Percentiles rank a stretch among this genome's conserved stretches.
Evolutionary conservation across 345 rosid genomes (phyloP).

Genomic region (Mangifera indica): DNA sequence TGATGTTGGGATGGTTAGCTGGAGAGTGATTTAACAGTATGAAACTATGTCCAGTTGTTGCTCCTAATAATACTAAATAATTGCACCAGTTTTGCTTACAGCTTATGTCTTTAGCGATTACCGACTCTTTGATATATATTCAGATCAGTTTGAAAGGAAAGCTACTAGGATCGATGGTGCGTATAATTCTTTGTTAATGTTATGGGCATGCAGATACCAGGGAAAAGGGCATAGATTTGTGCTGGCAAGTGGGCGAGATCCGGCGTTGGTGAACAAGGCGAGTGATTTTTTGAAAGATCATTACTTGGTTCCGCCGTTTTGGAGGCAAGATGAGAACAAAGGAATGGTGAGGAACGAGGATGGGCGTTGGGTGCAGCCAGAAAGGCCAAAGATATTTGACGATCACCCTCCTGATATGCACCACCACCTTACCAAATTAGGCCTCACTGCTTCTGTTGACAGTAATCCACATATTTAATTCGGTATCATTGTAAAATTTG

Average conservation of each 20-base stretch:
- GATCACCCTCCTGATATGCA: constrained; percentile 59
- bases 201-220: constrained; percentile 56
- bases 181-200: neutral
- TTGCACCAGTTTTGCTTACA: neutral
- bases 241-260: constrained; percentile 69
- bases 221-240: constrained; percentile 74
- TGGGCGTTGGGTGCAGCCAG: constrained; percentile 82
- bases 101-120: neutral
- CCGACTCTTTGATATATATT: neutral
- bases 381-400: constrained; percentile 52
- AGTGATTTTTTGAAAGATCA: constrained; percentile 75
- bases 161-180: no score
- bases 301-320: constrained; percentile 68
- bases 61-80: neutral
- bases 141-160: no score
- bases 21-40: neutral
- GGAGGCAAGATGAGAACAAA: constrained; percentile 83
- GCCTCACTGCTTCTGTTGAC: constrained; percentile 20
- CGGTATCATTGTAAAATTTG: no score
- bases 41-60: neutral
- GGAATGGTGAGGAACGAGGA: constrained; percentile 63
- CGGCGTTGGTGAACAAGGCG: constrained; percentile 77
- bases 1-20: neutral
- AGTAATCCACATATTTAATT: no score
- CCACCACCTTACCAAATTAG: constrained; percentile 45